These are phyloP conservation scores for Fusarium stilboides DNA, from an alignment of 2,329 filamentous ascomycete genomes.

Conservation along the genomic window DNA sequence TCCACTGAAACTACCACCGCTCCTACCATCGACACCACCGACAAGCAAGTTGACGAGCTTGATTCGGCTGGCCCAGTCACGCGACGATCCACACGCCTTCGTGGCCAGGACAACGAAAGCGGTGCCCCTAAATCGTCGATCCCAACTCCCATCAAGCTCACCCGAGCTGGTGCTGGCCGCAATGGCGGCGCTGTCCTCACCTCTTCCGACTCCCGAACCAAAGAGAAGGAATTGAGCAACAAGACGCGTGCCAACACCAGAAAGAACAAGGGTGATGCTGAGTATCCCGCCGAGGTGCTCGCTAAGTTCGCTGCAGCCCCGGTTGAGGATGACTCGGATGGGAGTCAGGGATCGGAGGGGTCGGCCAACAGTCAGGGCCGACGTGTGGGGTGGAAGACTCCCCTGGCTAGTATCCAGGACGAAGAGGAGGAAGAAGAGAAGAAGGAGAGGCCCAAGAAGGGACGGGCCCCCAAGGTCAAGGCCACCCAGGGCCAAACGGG, in stretches of 20 bases:
- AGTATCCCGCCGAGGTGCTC: slow-evolving; percentile 55
- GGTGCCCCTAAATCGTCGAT: slow-evolving; percentile 53
- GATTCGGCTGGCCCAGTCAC: slow-evolving; percentile 33
- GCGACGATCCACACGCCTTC: slow-evolving; percentile 55
- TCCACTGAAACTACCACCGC: slow-evolving; percentile 1
- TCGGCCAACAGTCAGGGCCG: slow-evolving; percentile 35
- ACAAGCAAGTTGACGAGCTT: slow-evolving; percentile 30
- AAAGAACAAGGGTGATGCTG: slow-evolving; percentile 55
- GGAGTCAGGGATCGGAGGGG: slow-evolving; percentile 21
- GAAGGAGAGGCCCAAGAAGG: slow-evolving; percentile 42
- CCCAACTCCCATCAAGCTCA: slow-evolving; percentile 55
- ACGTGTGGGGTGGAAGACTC: slow-evolving; percentile 55
- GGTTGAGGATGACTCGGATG: slow-evolving; percentile 42
- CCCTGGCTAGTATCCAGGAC: slow-evolving; percentile 51
- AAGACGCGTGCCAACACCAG: slow-evolving; percentile 56
- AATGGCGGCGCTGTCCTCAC: slow-evolving; percentile 42
- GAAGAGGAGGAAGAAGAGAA: slow-evolving; percentile 2
- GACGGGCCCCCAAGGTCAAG: slow-evolving; percentile 45
- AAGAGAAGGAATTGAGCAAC: slow-evolving; percentile 53
- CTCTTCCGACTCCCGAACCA: slow-evolving; percentile 46
- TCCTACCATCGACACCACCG: slow-evolving; percentile 3
- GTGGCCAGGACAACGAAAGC: slow-evolving; percentile 35
- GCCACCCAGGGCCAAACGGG: slow-evolving; percentile 47
- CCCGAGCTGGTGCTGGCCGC: slow-evolving; percentile 47
- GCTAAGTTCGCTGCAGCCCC: slow-evolving; percentile 50